Percentiles rank a stretch among this genome's conserved stretches.
phyloP scores from a whole-genome alignment of 2,329 filamentous ascomycete genomes.

The Ceratocystis huliohia region DNA sequence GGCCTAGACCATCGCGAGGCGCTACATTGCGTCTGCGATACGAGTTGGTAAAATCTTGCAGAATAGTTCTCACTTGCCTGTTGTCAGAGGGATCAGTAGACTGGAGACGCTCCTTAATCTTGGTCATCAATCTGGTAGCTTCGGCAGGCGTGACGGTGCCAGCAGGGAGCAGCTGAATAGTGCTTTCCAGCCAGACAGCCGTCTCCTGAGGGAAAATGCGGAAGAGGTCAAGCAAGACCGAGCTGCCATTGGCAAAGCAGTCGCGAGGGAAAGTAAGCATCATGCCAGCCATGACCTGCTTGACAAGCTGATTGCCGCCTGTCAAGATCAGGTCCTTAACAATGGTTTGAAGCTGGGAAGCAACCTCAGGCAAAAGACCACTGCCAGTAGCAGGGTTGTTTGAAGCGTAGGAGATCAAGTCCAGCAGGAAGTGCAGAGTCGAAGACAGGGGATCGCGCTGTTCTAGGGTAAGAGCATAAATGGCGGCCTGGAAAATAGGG shows the following conservation, averaged over 20 bases:
- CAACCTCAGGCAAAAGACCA: conserved; percentile 43
- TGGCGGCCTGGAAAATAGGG: conserved; percentile 75
- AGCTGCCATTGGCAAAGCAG: conserved; percentile 88
- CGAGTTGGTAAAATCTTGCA: conserved; percentile 94
- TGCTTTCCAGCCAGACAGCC: conserved; percentile 68
- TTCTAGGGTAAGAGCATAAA: conserved; percentile 75
- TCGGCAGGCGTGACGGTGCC: conserved; percentile 72
- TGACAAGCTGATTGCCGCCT: conserved; percentile 67
- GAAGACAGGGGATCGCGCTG: conserved; percentile 85
- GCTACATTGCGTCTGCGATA: conserved; percentile 90
- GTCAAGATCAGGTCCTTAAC: conserved; percentile 59
- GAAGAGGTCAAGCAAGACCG: conserved; percentile 80
- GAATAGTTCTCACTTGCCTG: conserved; percentile 65
- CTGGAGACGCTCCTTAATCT: conserved; percentile 65
- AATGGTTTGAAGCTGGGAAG: conserved; percentile 55
- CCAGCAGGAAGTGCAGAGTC: conserved; percentile 82
- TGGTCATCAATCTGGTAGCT: conserved; percentile 64
- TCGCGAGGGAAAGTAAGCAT: conserved; percentile 98
- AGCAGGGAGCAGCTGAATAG: conserved; percentile 68
- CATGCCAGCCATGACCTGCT: conserved; percentile 89
- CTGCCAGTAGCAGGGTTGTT: conserved; percentile 55
- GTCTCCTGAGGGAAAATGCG: conserved; percentile 72
- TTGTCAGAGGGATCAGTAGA: conserved; percentile 48
- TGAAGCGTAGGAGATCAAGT: conserved; percentile 78
- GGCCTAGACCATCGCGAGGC: conserved; percentile 79